Base-by-base conservation (phyloP, 192 early-diverging fungal species). In the Phycomyces blakesleeanus region DNA sequence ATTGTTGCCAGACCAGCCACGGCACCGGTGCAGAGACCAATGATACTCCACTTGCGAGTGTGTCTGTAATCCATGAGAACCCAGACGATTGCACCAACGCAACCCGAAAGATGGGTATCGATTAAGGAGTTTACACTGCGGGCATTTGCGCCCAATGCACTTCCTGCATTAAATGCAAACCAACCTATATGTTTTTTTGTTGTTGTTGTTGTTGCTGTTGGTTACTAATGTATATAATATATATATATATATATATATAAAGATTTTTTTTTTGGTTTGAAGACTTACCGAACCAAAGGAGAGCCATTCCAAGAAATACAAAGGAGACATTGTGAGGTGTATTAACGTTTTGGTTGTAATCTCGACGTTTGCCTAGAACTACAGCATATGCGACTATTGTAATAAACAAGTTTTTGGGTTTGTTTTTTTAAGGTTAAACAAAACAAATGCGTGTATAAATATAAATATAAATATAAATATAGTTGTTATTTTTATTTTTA, bases 241-340 rank as follows among this genome's bases (percentile, higher is more conserved):
- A n/a, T n/a, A n/a, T n/a, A n/a, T n/a, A n/a, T n/a, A n/a, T n/a
- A n/a, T n/a, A n/a, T n/a, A n/a, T n/a, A n/a, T n/a, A n/a, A n/a
- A n/a, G n/a, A n/a, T n/a, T n/a, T n/a, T n/a, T n/a, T n/a, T n/a
- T n/a, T n/a, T n/a, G n/a, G n/a, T n/a, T n/a, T n/a, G n/a, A n/a
- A 37, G 84, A 87, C 89, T 88, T 94, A 54, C 92, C 93, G 68
- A 96, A 94, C 87, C 92, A 94, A 52, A 96, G 70, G 25, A 94
- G 74, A 11, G 89, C 79, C 21, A 87, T 84, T 5, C 93, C 94
- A 22, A 94, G 78, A 62, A 92, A 83, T 22, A 96, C 91, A 80
- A 88, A 87, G 16, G 89, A 81, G 26, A 92, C 82, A 68, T 90
- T 92, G 71, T 93, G 90, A 24, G 92, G 88, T 52, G 89, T 82